Conservation (phyloP, 192 early-diverging fungal genomes). For the Backusella psychrophila region DNA sequence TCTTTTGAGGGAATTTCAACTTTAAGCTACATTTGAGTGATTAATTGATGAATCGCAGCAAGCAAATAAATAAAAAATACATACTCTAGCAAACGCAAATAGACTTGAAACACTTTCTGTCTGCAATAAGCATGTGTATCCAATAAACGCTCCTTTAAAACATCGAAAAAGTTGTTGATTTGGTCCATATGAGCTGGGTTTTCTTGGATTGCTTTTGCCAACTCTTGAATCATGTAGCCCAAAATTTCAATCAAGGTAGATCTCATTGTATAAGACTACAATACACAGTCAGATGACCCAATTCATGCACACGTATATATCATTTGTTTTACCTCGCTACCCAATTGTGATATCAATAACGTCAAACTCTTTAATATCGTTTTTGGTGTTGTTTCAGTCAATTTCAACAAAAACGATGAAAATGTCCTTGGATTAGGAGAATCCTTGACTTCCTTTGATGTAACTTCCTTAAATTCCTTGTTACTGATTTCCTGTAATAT, state of each 20-base stretch:
- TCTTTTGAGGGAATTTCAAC: constrained; percentile 71
- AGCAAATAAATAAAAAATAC: not conserved
- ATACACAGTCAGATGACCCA: not conserved
- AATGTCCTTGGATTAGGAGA: constrained; percentile 79
- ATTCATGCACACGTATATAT: no score
- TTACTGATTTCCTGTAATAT: constrained; percentile 66
- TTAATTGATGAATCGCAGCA: not conserved
- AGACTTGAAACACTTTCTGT: constrained; percentile 84
- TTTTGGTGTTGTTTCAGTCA: constrained; percentile 82
- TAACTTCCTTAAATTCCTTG: constrained; percentile 51
- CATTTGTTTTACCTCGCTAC: constrained; percentile 71
- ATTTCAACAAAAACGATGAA: constrained; percentile 74
- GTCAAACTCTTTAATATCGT: constrained; percentile 88
- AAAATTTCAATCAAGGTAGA: constrained; percentile 87
- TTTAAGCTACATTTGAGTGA: constrained; percentile 29
- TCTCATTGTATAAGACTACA: constrained; percentile 79
- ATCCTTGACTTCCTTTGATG: constrained; percentile 60
- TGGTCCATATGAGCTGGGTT: constrained; percentile 65
- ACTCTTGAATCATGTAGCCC: constrained; percentile 77
- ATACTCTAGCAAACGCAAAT: constrained; percentile 77
- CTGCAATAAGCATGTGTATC: constrained; percentile 87
- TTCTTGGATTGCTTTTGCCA: constrained; percentile 69
- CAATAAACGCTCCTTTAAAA: constrained; percentile 88
- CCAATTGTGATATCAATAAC: constrained; percentile 78
- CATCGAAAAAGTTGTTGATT: constrained; percentile 86